Percentiles rank a stretch among this genome's conserved stretches.
Conservation (phyloP, 805 yeast species). For the Kodamaea kaohsiungensis region DNA sequence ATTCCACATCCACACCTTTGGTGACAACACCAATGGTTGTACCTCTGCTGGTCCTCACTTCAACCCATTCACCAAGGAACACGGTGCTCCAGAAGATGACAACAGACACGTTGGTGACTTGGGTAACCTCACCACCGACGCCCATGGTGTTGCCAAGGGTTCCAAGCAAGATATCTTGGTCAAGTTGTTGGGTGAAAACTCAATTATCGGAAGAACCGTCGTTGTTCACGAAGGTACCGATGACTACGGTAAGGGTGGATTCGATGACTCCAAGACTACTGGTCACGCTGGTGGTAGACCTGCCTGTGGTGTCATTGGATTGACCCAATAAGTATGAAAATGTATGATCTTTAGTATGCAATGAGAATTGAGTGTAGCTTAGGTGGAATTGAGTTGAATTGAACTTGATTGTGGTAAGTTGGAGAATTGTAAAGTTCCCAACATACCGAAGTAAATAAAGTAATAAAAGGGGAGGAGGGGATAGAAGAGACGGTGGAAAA, state of each 20-base stretch:
- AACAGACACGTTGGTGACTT: conserved; percentile 92
- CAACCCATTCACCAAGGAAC: conserved; percentile 84
- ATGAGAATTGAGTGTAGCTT: background rate
- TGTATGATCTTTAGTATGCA: background rate
- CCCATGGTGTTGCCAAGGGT: conserved; percentile 90
- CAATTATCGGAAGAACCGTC: conserved; percentile 92
- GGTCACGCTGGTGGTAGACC: conserved; percentile 99
- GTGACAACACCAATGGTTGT: conserved; percentile 99
- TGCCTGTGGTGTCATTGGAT: conserved; percentile 97
- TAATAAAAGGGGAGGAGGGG: too few relatives aligned
- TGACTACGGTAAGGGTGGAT: conserved; percentile 93
- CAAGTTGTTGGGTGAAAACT: conserved; percentile 82
- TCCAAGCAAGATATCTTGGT: conserved; percentile 72
- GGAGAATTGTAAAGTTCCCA: too few relatives aligned
- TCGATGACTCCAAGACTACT: conserved; percentile 87
- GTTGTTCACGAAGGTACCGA: conserved; percentile 92
- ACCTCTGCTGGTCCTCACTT: conserved; percentile 98
- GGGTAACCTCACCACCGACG: conserved; percentile 91
- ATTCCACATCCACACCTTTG: conserved; percentile 97
- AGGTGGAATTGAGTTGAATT: background rate
- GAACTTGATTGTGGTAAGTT: too few relatives aligned
- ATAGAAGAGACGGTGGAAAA: too few relatives aligned
- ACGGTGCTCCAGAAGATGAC: conserved; percentile 88
- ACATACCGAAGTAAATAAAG: too few relatives aligned
- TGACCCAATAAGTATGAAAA: conserved; percentile 40